A percentile compares a stretch with the other conserved stretches of the same genome.
Conservation (phyloP, 306 rosid genomes). For the Vachellia pachyceras region DNA sequence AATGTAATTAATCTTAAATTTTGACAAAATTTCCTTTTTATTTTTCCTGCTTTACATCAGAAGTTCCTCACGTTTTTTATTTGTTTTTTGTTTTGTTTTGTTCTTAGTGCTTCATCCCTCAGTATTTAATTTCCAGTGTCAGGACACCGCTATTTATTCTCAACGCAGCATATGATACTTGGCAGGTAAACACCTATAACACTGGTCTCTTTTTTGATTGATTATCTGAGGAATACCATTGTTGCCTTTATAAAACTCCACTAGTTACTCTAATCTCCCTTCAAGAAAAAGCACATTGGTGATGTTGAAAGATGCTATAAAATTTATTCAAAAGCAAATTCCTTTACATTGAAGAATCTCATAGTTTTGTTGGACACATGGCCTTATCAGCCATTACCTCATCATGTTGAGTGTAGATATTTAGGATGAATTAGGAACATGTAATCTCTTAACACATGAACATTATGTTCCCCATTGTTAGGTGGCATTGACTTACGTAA, state of each 20-base stretch:
- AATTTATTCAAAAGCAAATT: not conserved
- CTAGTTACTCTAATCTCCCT: not conserved
- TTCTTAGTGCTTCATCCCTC: conserved; percentile 85
- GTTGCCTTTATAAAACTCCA: not conserved
- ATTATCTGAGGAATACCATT: conserved; percentile 8
- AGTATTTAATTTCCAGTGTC: conserved; percentile 66
- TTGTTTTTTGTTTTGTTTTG: not conserved
- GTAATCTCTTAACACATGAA: not conserved
- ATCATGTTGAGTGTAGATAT: too few species aligned
- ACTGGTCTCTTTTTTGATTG: conserved; percentile 21
- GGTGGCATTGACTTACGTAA: too few species aligned
- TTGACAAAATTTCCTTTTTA: too few species aligned
- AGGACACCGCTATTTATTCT: conserved; percentile 85
- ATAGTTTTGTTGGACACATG: conserved; percentile 13
- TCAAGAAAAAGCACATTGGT: not conserved
- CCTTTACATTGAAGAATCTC: not conserved
- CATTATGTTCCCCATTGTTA: not conserved
- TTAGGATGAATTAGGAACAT: not conserved
- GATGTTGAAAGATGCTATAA: conserved; percentile 11
- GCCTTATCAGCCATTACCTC: too few species aligned
- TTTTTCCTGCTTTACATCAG: too few species aligned
- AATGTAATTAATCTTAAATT: not conserved
- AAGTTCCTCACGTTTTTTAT: conserved; percentile 32
- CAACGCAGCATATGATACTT: conserved; percentile 88
- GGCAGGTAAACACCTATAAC: conserved; percentile 70